Base-by-base conservation (phyloP, 495 filamentous ascomycete species). In the Penicillium ochrochloron region DNA sequence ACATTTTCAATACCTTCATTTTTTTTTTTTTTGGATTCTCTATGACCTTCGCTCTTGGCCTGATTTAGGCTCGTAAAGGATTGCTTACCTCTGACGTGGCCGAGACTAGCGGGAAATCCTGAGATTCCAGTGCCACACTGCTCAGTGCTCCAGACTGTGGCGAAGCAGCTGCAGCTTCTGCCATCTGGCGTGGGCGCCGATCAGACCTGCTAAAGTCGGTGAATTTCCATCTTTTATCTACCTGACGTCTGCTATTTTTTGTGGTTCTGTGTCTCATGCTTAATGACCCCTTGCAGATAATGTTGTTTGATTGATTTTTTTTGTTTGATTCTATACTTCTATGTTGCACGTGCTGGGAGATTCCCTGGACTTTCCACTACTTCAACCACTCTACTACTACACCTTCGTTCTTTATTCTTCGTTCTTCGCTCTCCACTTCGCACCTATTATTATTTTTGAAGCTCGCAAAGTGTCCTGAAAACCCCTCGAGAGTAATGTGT, bases 121-220 rank as follows among this genome's bases (percentile, higher is more conserved):
- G 64, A 53, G 35, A 62, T 46, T 46, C 19, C 21, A 44, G 62
- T 61, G 71, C 71, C 69, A 72, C 71, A 70, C 50, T 64, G 64
- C 71, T 72, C 71, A 70, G 44, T 64, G 64, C 71, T 72, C 71
- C 73, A 72, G 55, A 63, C 71, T 78, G 78, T 80, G 78, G 78
- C 78, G 78, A 73, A 81, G 78, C 67, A 68, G 65, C 63, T 79
- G 76, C 76, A 76, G 75, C 64, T 68, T 63, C 53, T 17, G 52
- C 57, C 50, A 54, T 66, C 53, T 17, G 52, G 63, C 50, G 58
- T 66, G 59, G 55, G 37, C 60, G 70, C 58, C 54, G 71, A 73
- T 71, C 71, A 63, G 53, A n/a, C 60, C 54, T 57, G 46, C 59
- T 60, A 69, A 62, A 56, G 63, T 71, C 60, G 62, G 64, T 70